These are phyloP conservation scores for Neurospora sp. DNA, from an alignment of 495 filamentous ascomycete species.

Conservation along the genomic window DNA sequence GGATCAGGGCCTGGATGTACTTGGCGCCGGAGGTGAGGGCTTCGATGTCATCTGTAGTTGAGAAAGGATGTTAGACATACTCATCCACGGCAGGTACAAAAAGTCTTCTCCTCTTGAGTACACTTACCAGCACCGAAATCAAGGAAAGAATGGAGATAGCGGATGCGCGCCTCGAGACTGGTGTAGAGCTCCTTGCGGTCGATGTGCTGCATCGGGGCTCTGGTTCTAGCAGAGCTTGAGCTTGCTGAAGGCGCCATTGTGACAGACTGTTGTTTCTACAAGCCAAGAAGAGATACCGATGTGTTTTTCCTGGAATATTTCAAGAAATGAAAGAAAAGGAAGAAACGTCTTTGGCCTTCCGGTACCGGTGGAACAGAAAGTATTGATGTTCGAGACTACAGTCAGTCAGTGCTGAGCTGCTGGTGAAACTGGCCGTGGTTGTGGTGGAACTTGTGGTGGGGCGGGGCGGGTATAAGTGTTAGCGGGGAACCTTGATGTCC, in stretches of 20 bases:
- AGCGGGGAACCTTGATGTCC: not conserved
- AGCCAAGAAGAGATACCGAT: not conserved
- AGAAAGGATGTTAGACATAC: not conserved
- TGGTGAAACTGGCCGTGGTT: not conserved
- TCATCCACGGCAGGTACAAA: not conserved
- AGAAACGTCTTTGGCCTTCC: not conserved
- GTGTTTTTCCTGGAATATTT: not conserved
- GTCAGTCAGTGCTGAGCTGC: not conserved
- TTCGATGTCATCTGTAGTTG: slow-evolving; percentile 50
- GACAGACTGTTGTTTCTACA: not conserved
- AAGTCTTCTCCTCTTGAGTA: not conserved
- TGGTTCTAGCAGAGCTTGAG: not conserved
- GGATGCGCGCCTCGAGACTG: slow-evolving; percentile 53
- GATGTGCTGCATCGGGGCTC: slow-evolving; percentile 46
- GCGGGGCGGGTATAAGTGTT: not conserved
- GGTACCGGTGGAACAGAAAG: not conserved
- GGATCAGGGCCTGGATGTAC: slow-evolving; percentile 66
- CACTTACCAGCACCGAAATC: slow-evolving; percentile 58
- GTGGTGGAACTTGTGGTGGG: not conserved
- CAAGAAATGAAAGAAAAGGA: not conserved
- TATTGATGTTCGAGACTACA: not conserved
- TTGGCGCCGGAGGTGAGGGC: slow-evolving; percentile 54
- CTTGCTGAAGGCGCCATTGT: slow-evolving; percentile 20
- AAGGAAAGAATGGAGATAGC: slow-evolving; percentile 61
- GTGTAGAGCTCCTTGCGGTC: slow-evolving; percentile 61